phyloP scores from a whole-genome alignment of 1,284 basidiomycete genomes.

The Anthracocystis setariae region DNA sequence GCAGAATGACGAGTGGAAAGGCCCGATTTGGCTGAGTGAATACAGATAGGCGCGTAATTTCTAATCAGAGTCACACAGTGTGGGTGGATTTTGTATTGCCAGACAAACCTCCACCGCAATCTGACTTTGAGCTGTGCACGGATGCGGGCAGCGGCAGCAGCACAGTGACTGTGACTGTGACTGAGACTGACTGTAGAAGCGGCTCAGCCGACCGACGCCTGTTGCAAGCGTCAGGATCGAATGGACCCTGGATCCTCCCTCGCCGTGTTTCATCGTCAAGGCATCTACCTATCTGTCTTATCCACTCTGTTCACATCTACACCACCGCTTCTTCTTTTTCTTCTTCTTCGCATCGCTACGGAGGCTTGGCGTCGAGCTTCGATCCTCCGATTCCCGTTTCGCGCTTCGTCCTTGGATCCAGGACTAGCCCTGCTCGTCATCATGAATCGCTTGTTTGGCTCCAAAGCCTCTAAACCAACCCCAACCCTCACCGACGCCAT shows the following conservation, averaged over 20 bases:
- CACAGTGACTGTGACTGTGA: too few relatives aligned
- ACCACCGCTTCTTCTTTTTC: neutral
- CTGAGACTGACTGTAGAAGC: neutral
- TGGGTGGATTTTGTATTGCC: too few relatives aligned
- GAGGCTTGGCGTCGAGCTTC: too few relatives aligned
- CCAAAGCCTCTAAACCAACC: conserved; percentile 73
- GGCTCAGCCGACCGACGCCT: too few relatives aligned
- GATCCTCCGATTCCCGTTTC: too few relatives aligned
- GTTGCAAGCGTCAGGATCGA: too few relatives aligned
- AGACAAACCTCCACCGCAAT: conserved; percentile 10
- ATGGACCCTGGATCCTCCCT: neutral
- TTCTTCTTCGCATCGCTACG: too few relatives aligned
- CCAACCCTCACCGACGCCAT: conserved; percentile 91
- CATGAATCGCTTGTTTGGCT: conserved; percentile 70
- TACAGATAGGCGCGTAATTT: neutral
- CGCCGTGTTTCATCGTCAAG: conserved; percentile 5
- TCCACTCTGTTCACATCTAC: too few relatives aligned
- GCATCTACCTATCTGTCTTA: too few relatives aligned
- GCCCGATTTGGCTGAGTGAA: neutral
- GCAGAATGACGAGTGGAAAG: conserved; percentile 2
- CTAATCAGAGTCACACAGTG: too few relatives aligned
- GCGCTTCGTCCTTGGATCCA: too few relatives aligned
- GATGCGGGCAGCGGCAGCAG: conserved; percentile 16
- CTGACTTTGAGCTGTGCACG: conserved; percentile 24
- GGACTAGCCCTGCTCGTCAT: neutral